Conservation (phyloP, 441 rosid species). For the Erodium texanum region DNA sequence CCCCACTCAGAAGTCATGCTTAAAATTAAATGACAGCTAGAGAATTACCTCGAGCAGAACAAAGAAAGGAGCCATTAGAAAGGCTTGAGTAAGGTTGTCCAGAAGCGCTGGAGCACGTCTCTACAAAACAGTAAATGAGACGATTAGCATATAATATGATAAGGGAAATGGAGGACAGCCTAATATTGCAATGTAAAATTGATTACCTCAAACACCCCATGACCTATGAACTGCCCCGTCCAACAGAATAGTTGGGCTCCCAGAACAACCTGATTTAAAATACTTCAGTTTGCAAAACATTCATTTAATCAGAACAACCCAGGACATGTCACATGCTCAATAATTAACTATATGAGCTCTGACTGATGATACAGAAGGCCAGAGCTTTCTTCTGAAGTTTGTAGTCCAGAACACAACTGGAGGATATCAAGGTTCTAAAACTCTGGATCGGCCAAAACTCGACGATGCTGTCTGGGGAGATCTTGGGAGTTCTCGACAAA, state of each 20-base stretch:
- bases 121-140: slow-evolving; percentile 18
- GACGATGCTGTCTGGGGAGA: no score
- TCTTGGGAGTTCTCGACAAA: no score
- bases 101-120: slow-evolving; percentile 54
- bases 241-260: slow-evolving; percentile 48
- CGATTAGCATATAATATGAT: neutral
- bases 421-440: no score
- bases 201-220: slow-evolving; percentile 51
- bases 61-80: slow-evolving; percentile 62
- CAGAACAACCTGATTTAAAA: slow-evolving; percentile 37
- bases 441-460: no score
- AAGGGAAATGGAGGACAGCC: neutral
- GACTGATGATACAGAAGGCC: no score
- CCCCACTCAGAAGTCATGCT: neutral
- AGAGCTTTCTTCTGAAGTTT: no score
- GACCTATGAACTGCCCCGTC: slow-evolving; percentile 61
- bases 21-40: neutral
- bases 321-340: no score
- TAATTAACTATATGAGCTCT: no score
- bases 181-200: neutral
- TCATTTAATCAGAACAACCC: no score
- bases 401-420: no score
- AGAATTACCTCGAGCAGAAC: slow-evolving; percentile 51
- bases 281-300: neutral
- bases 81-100: slow-evolving; percentile 55